A percentile compares a stretch with the other conserved stretches of the same genome.
Evolutionary conservation across 805 yeast genomes (phyloP).

Genomic region (Sugiyamaella americana): DNA sequence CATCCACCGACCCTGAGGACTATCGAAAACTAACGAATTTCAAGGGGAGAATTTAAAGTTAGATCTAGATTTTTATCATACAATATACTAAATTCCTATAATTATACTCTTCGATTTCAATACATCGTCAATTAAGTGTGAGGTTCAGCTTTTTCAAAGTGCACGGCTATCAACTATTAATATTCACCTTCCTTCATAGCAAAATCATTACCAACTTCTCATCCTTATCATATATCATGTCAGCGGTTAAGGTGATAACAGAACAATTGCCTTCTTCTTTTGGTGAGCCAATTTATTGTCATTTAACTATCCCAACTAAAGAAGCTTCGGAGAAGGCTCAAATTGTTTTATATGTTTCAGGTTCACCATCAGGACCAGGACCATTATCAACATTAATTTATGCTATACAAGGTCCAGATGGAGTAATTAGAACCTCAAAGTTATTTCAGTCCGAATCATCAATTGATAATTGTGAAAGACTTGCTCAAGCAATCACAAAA

Average conservation of each 20-base stretch:
- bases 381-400: constrained; percentile 18
- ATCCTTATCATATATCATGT: too few species aligned
- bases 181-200: too few species aligned
- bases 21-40: too few species aligned
- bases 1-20: too few species aligned
- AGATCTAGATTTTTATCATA: too few species aligned
- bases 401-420: constrained; percentile 8
- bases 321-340: constrained; percentile 1
- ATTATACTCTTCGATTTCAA: too few species aligned
- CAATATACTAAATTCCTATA: too few species aligned
- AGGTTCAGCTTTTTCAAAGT: too few species aligned
- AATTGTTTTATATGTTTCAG: constrained; percentile 2
- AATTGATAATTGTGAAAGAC: constrained; percentile 16
- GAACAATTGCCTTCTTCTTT: neutral
- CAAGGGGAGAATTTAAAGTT: too few species aligned
- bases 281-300: constrained; percentile 1
- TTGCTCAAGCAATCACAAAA: constrained; percentile 13
- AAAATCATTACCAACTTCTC: too few species aligned
- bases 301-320: neutral
- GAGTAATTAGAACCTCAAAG: constrained; percentile 7
- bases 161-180: too few species aligned
- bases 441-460: constrained; percentile 13
- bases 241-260: neutral
- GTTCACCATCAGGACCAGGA: constrained; percentile 4
- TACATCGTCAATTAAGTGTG: too few species aligned